Evolutionary conservation across 768 basidiomycete species (phyloP), one percentile per base, ranked within the genome.

Genomic region (Lenzites betulinus): DNA sequence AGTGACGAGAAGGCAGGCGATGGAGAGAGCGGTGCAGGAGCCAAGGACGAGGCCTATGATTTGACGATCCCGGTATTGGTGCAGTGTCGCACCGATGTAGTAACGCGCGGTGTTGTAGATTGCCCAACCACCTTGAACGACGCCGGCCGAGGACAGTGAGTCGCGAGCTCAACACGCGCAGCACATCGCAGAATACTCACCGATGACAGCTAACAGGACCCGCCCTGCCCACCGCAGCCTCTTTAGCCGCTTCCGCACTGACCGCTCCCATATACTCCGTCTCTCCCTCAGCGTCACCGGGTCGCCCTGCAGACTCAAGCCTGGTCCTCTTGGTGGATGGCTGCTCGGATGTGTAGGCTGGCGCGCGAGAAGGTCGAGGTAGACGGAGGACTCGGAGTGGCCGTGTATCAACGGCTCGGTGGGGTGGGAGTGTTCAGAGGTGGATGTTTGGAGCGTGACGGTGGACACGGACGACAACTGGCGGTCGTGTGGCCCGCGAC

Each of bases 61-160:
- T 61, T 82, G 80, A 39, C 83, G 82, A 22, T 66, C 69, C 16
- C 61, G 58, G 7, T 79, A 75, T 2, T 73, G 62, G 69, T 80
- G 81, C 18, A 74, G 65, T 11, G 74, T 74, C 65, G 81, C 87
- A 3, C 87, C 84, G 12, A 90, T 66, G 66, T 81, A 86, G 69
- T 91, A 92, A 44, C 89, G 85, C 53, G 84, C 70, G 7, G 81
- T 77, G 61, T 80, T 86, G 70, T 88, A 91, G 8, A 77, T 68
- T 26, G 83, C 80, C 86, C 88, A 92, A 28, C 69, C 70, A 60
- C 75, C 87, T 89, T 46, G 15, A 33, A 33, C 51, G 38, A 18
- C 23, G 42, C 39, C 11, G 2, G 11, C 54, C 49, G 55, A 42
- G 25, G 48, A 15, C 47, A n/a, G 47, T 41, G 51, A 55, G 48